Evolutionary conservation across 1,284 basidiomycete genomes (phyloP), one percentile per base, ranked within the genome.

Genomic region (Cryptococcus sp.): DNA sequence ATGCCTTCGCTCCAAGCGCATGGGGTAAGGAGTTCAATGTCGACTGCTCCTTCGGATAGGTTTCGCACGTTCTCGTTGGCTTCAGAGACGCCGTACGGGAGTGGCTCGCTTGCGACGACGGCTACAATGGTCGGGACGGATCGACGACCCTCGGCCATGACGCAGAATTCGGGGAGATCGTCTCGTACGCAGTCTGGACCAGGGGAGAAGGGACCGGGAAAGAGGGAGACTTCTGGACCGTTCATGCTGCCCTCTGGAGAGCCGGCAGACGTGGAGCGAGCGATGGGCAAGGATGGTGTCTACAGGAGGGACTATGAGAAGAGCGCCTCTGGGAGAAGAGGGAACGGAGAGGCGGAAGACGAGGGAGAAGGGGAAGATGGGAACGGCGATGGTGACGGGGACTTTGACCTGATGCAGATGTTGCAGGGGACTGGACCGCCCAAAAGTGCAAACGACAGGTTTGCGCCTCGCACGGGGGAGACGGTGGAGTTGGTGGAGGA

Each of bases 401-500:
- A 65, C 18, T 58, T 58, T 59, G 69, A 74, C 50, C 51, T 74
- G 31, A 53, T 62, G 43, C 51, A 56, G 25, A 65, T 72, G 58
- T 50, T 72, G 14, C 54, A 62, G 26, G 47, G 49, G 26, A 60
- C 59, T 11, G 47, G 22, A 25, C 60, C 57, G 37, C 50, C 49
- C 5, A 45, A 48, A 18, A 21, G 50, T 14, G 50, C 26, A 19
- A 48, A 56, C 18, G 59, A 64, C 35, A 39, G 52, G 16, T 63
- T 64, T 41, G 56, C 50, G 9, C 43, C 57, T 10, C 51, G 49
- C 12, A 52, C 51, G 19, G 62, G 57, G 21, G 60, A 68, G 21
- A 49, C 61, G 18, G 55, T 59, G 25, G 69, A 71, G 46, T 61
- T 69, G 16, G 64, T 70, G 18, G 64, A 63, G 11, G 73, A 75